phyloP scores from a whole-genome alignment of 345 rosid genomes.

The Lepidium didymum region DNA sequence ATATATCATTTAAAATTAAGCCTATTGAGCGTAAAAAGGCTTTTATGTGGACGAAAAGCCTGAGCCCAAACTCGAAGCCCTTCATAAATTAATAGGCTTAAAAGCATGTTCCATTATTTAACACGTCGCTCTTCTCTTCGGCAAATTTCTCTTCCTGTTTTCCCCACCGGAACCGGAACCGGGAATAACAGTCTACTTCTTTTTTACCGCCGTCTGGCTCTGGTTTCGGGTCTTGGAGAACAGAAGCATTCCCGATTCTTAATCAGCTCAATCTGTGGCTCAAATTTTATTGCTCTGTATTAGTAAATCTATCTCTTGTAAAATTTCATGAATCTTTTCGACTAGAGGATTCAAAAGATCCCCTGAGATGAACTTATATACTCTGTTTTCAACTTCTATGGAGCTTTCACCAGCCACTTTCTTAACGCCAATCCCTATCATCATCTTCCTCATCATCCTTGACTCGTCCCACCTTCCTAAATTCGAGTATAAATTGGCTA shows the following conservation, averaged over 20 bases:
- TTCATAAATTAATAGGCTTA: background rate
- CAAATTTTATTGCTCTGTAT: slow-evolving; percentile 18
- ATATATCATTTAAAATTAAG: background rate
- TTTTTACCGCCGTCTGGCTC: background rate
- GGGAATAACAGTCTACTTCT: background rate
- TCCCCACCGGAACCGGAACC: background rate
- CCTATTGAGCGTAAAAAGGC: background rate
- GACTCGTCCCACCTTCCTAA: slow-evolving; percentile 62
- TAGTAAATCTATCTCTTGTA: slow-evolving; percentile 35
- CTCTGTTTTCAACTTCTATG: slow-evolving; percentile 43
- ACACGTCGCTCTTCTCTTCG: background rate
- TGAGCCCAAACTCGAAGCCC: background rate
- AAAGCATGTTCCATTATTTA: background rate
- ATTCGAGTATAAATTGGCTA: slow-evolving; percentile 49
- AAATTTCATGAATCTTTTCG: slow-evolving; percentile 31
- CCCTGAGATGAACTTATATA: slow-evolving; percentile 46
- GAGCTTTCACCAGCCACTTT: slow-evolving; percentile 66
- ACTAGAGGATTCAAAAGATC: slow-evolving; percentile 42
- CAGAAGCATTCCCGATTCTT: background rate
- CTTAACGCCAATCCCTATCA: slow-evolving; percentile 52
- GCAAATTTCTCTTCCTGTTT: background rate
- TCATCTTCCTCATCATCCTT: slow-evolving; percentile 46
- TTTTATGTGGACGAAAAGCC: background rate
- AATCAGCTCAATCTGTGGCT: background rate
- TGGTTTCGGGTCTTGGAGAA: background rate